Conservation (phyloP, 192 early-diverging fungal species). For the Coemansia sp. region DNA sequence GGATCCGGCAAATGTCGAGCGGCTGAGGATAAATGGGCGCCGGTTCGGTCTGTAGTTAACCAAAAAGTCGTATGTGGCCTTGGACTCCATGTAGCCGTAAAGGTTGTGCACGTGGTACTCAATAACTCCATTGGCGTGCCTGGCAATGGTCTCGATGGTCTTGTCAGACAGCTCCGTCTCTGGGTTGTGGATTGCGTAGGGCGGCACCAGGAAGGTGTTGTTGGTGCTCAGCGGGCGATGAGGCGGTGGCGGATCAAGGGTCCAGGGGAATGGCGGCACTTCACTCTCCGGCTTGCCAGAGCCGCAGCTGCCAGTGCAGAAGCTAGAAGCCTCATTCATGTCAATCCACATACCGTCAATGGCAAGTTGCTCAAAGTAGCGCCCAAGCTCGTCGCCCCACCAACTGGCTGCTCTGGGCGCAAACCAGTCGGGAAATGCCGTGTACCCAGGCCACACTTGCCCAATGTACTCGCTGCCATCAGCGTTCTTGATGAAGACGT, state of each 20-base stretch:
- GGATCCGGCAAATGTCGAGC: constrained; percentile 62
- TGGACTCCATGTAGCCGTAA: constrained; percentile 60
- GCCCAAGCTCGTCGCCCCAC: constrained; percentile 49
- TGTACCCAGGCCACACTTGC: constrained; percentile 64
- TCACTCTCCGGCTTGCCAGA: constrained; percentile 14
- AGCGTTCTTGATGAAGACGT: constrained; percentile 57
- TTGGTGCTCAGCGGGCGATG: constrained; percentile 32
- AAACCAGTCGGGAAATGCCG: constrained; percentile 64
- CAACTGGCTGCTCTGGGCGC: constrained; percentile 50
- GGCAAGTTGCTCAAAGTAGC: constrained; percentile 25
- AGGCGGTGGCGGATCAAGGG: not conserved
- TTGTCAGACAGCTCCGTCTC: constrained; percentile 44
- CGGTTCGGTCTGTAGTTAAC: constrained; percentile 29
- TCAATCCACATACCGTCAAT: constrained; percentile 67
- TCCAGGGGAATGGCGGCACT: constrained; percentile 16
- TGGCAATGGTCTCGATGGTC: constrained; percentile 50
- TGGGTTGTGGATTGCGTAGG: constrained; percentile 53
- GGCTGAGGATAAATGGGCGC: constrained; percentile 60
- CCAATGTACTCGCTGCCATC: constrained; percentile 54
- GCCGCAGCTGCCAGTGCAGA: constrained; percentile 60
- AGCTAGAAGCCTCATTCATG: constrained; percentile 66
- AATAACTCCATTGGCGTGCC: constrained; percentile 49
- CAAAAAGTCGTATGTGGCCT: constrained; percentile 46
- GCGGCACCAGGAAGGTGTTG: constrained; percentile 41
- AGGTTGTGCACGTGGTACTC: constrained; percentile 60